phyloP scores from a whole-genome alignment of 2,329 filamentous ascomycete genomes.

The Microsporum ferrugineum region DNA sequence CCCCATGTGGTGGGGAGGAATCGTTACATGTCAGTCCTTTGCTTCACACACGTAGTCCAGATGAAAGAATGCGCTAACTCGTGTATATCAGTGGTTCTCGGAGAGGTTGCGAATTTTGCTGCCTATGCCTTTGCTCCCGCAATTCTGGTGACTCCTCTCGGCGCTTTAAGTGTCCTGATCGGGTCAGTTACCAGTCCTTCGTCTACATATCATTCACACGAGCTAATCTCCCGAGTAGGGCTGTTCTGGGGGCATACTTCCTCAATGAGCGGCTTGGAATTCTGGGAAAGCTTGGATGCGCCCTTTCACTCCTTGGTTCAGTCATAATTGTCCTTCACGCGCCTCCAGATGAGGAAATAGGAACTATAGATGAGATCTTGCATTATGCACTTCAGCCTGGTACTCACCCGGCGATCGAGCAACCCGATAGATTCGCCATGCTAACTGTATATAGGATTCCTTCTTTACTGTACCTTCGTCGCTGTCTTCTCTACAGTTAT shows the following conservation, averaged over 20 bases:
- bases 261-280: slow-evolving; percentile 81
- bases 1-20: slow-evolving; percentile 96
- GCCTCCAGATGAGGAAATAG: slow-evolving; percentile 81
- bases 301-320: slow-evolving; percentile 88
- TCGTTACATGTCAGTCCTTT: slow-evolving; percentile 60
- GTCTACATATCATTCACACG: background rate
- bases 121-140: slow-evolving; percentile 97
- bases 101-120: slow-evolving; percentile 93
- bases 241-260: slow-evolving; percentile 90
- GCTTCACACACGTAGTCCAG: background rate
- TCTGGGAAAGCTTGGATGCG: slow-evolving; percentile 86
- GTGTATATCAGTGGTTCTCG: slow-evolving; percentile 60
- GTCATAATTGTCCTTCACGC: slow-evolving; percentile 97
- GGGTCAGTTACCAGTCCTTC: slow-evolving; percentile 40
- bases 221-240: slow-evolving; percentile 37
- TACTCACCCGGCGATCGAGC: slow-evolving; percentile 32
- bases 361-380: slow-evolving; percentile 84
- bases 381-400: slow-evolving; percentile 83
- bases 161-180: slow-evolving; percentile 87
- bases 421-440: slow-evolving; percentile 6
- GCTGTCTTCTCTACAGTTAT: slow-evolving; percentile 77
- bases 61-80: slow-evolving; percentile 5
- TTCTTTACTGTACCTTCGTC: slow-evolving; percentile 72
- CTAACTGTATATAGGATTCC: slow-evolving; percentile 53
- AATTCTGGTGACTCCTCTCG: slow-evolving; percentile 93